phyloP scores from a whole-genome alignment of 257 asterid species.

The Lavandula angustifolia region DNA sequence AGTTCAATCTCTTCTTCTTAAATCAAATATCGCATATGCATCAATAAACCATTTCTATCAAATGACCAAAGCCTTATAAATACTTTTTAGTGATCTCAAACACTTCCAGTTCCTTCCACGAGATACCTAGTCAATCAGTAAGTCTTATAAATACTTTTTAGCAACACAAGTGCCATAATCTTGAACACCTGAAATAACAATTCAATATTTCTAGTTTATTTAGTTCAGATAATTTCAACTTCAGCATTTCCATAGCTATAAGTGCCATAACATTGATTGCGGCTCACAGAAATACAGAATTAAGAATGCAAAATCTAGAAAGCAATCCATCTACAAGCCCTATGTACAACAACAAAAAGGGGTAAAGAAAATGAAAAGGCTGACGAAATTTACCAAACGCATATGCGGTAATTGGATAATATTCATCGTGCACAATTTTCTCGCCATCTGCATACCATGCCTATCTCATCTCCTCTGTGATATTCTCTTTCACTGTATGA shows the following conservation, averaged over 20 bases:
- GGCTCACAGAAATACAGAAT: slow-evolving; percentile 23
- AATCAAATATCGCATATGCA: slow-evolving; percentile 1
- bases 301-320: slow-evolving; percentile 22
- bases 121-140: neutral
- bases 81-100: neutral
- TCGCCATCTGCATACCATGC: slow-evolving; percentile 92
- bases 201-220: slow-evolving; percentile 9
- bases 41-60: neutral
- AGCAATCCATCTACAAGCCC: slow-evolving; percentile 23
- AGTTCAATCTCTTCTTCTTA: slow-evolving; percentile 2
- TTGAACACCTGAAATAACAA: neutral
- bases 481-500: slow-evolving; percentile 75
- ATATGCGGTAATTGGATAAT: slow-evolving; percentile 72
- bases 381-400: slow-evolving; percentile 67
- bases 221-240: slow-evolving; percentile 11
- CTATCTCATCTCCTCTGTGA: slow-evolving; percentile 83
- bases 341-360: neutral
- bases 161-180: too few species aligned
- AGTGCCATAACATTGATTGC: slow-evolving; percentile 20
- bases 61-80: neutral
- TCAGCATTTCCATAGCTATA: slow-evolving; percentile 23
- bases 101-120: neutral
- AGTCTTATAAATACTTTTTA: too few species aligned
- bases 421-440: slow-evolving; percentile 80
- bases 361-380: neutral